Base-by-base conservation (phyloP, 192 early-diverging fungal genomes). In the Backusella morwellensis region DNA sequence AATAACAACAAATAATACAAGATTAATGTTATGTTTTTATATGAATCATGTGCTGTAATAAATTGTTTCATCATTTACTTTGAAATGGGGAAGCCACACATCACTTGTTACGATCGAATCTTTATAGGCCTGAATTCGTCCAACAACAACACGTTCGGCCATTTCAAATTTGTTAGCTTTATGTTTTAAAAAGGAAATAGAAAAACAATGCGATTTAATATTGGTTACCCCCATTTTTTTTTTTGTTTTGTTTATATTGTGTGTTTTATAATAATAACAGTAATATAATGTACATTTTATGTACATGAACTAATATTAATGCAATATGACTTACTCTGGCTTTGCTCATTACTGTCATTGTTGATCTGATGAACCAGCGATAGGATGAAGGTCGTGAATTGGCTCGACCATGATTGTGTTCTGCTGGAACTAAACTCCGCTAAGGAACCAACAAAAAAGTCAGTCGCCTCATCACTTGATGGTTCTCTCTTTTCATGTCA, bases 61-160 rank as follows among this genome's bases (percentile, higher is more conserved):
- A 32, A 12, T 3, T 50, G 38, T 50, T 50, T 19, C 40, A 35
- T 23, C 0, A 12, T 50, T 35, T 66, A 74, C 73, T 36, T 74
- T 74, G 26, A 74, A 74, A 11, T n/a, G 35, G 12, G 36, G 23
- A 23, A 66, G 36, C 73, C 73, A 74, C n/a, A 66, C 73, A 74
- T 74, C 73, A 63, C 73, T 74, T 42, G 73, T 74, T 66, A 74
- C 54, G 6, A 74, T 66, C 4, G 73, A 74, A 66, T 74, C 73
- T 63, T 29, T 35, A 74, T 74, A 74, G 4, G 54, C 34, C 12
- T 74, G 35, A 40, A 74, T 40, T 38, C 73, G 34, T 41, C 73
- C 35, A 26, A 66, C 34, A 26, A 74, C 56, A 40, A 40, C 73
- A 29, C 35, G 32, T 38, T 41, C 35, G 34, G 73, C 73, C 26